These are phyloP conservation scores for Fusarium compactum DNA, from an alignment of 2,329 filamentous ascomycete species.

Conservation along the genomic window DNA sequence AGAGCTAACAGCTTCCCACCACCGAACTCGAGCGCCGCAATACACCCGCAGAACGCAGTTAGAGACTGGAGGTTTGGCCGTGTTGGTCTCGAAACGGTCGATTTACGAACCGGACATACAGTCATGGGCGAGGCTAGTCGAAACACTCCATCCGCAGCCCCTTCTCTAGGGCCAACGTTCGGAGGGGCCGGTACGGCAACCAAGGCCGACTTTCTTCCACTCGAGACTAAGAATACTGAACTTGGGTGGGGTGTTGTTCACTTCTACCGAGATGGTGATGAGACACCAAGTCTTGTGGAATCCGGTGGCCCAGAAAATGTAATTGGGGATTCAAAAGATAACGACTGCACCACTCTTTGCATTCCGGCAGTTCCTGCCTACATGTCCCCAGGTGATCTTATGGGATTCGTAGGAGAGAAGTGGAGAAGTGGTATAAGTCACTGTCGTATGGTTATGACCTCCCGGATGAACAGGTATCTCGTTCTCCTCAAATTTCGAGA, in stretches of 20 bases:
- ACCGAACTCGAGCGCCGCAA: conserved; percentile 58
- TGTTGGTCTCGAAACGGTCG: conserved; percentile 84
- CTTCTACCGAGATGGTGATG: conserved; percentile 87
- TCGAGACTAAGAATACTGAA: conserved; percentile 79
- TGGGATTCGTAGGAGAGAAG: conserved; percentile 90
- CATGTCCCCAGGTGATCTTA: conserved; percentile 88
- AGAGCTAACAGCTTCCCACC: conserved; percentile 57
- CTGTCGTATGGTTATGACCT: conserved; percentile 93
- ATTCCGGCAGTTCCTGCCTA: conserved; percentile 96
- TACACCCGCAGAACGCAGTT: conserved; percentile 62
- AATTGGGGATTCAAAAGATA: conserved; percentile 51
- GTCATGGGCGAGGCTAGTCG: conserved; percentile 56
- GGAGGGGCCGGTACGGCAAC: conserved; percentile 78
- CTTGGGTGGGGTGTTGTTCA: conserved; percentile 94
- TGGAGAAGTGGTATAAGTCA: conserved; percentile 90
- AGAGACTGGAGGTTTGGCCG: conserved; percentile 84
- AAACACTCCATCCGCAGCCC: conserved; percentile 62
- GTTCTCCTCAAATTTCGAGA: conserved; percentile 94
- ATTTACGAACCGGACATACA: conserved; percentile 62
- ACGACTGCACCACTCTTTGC: conserved; percentile 87
- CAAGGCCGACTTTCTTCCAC: conserved; percentile 81
- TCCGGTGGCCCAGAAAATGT: conserved; percentile 46
- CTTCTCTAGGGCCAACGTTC: conserved; percentile 65
- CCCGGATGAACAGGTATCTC: conserved; percentile 90
- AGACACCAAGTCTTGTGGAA: conserved; percentile 69